phyloP scores from a whole-genome alignment of 2,329 filamentous ascomycete species.

The Fonsecaea monophora region DNA sequence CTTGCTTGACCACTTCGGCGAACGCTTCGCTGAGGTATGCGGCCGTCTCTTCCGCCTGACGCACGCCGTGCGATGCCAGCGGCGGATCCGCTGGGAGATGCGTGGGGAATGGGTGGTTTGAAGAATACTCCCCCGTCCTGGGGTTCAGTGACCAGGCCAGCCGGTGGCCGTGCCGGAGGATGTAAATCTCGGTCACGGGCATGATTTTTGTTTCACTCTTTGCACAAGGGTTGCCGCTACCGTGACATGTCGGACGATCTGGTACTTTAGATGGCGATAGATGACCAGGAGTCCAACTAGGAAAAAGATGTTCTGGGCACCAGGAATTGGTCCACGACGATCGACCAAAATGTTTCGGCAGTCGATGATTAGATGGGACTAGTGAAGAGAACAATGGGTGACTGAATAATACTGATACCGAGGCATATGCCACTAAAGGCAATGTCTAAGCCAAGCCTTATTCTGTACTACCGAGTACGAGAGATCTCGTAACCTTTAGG shows the following conservation, averaged over 20 bases:
- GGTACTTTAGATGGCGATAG: background rate
- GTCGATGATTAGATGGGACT: background rate
- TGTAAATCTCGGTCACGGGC: constrained; percentile 41
- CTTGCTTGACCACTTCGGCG: constrained; percentile 71
- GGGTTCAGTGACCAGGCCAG: constrained; percentile 87
- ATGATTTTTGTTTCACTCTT: constrained; percentile 22
- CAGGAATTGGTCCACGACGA: background rate
- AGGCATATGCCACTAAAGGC: background rate
- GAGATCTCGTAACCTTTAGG: background rate
- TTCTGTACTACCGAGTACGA: too few relatives aligned
- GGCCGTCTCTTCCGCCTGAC: constrained; percentile 80
- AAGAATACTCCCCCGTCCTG: constrained; percentile 76
- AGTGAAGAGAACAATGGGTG: background rate
- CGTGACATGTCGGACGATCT: background rate
- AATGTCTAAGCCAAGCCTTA: too few relatives aligned
- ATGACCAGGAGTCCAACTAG: background rate
- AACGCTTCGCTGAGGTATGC: constrained; percentile 63
- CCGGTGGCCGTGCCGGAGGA: constrained; percentile 65
- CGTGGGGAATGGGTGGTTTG: constrained; percentile 78
- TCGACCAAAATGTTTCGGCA: background rate
- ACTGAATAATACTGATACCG: background rate
- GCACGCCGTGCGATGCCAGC: constrained; percentile 83
- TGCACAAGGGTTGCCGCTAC: background rate
- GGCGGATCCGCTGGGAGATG: constrained; percentile 87
- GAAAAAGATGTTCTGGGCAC: background rate